Evolutionary conservation across 2,329 filamentous ascomycete species (phyloP).

Genomic region (Botrytis sinoallii): DNA sequence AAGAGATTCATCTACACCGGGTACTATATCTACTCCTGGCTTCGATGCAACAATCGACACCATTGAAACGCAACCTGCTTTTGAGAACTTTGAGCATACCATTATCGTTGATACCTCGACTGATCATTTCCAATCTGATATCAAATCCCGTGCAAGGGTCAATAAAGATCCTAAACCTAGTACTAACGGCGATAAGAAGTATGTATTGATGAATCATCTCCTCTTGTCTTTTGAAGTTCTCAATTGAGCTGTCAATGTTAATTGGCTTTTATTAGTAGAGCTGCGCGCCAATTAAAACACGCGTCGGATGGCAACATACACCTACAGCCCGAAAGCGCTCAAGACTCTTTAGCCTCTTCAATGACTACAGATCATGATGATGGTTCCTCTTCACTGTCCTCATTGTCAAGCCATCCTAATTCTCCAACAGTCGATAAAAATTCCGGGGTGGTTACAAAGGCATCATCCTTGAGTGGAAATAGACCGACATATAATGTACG

Average conservation of each 20-base stretch:
- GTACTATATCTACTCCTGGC: slow-evolving; percentile 32
- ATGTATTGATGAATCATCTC: slow-evolving; percentile 29
- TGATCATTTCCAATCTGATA: slow-evolving; percentile 19
- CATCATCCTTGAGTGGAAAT: slow-evolving; percentile 31
- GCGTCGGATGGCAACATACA: slow-evolving; percentile 31
- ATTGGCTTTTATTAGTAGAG: slow-evolving; percentile 33
- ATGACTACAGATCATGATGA: slow-evolving; percentile 51
- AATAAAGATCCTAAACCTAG: slow-evolving; percentile 26
- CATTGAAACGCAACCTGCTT: slow-evolving; percentile 20
- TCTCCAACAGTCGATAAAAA: slow-evolving; percentile 50
- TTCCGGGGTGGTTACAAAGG: slow-evolving; percentile 36
- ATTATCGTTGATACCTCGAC: slow-evolving; percentile 33
- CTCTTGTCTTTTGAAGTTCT: slow-evolving; percentile 4
- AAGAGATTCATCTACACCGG: slow-evolving; percentile 34
- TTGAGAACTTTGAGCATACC: slow-evolving; percentile 29
- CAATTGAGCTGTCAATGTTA: neutral
- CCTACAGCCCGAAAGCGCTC: slow-evolving; percentile 37
- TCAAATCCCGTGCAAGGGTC: slow-evolving; percentile 24
- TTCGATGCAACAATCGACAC: slow-evolving; percentile 30
- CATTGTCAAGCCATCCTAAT: slow-evolving; percentile 60
- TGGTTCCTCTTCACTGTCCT: slow-evolving; percentile 49
- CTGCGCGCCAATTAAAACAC: slow-evolving; percentile 27
- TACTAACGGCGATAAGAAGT: slow-evolving; percentile 28
- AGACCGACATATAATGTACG: slow-evolving; percentile 55
- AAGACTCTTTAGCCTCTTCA: slow-evolving; percentile 51